Evolutionary conservation across 1,284 basidiomycete genomes (phyloP).

Genomic region (Sphaerobolus stellatus): DNA sequence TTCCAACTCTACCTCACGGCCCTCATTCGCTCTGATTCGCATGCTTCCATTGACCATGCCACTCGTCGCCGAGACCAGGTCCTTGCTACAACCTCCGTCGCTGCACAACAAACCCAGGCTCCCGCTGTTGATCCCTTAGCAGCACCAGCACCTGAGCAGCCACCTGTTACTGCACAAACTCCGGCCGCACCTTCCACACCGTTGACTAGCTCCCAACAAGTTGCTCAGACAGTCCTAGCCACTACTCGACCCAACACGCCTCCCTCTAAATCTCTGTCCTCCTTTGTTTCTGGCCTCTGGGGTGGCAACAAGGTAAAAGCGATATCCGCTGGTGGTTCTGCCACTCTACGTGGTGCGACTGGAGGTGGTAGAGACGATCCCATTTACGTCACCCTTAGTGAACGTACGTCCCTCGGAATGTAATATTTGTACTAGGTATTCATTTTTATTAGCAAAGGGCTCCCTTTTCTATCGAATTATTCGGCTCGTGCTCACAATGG

Average conservation of each 20-base stretch:
- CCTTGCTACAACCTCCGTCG: slow-evolving; percentile 9
- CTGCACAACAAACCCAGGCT: slow-evolving; percentile 1
- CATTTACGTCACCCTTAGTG: slow-evolving; percentile 76
- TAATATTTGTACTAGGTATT: slow-evolving; percentile 53
- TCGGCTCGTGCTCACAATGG: slow-evolving; percentile 55
- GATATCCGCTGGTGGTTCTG: slow-evolving; percentile 37
- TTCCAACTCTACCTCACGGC: slow-evolving; percentile 71
- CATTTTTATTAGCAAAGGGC: slow-evolving; percentile 66
- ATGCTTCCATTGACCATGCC: slow-evolving; percentile 59
- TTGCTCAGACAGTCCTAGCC: slow-evolving; percentile 57
- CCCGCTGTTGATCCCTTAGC: slow-evolving; percentile 47
- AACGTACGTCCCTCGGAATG: slow-evolving; percentile 52
- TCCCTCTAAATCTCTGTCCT: no score
- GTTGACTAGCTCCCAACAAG: slow-evolving; percentile 44
- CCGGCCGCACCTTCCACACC: slow-evolving; percentile 32
- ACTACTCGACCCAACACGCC: slow-evolving; percentile 23
- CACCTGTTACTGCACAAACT: slow-evolving; percentile 13
- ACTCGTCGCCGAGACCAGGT: slow-evolving; percentile 58
- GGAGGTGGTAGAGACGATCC: slow-evolving; percentile 53
- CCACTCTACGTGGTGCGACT: slow-evolving; percentile 32
- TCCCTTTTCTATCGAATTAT: slow-evolving; percentile 62
- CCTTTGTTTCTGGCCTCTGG: no score
- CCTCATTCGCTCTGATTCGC: slow-evolving; percentile 59
- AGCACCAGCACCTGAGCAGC: slow-evolving; percentile 23
- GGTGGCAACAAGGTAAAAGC: no score